A percentile compares a stretch with the other conserved stretches of the same genome.
These are phyloP conservation scores for Leccinum subtestaceum DNA, from an alignment of 768 basidiomycete species.

Conservation along the genomic window DNA sequence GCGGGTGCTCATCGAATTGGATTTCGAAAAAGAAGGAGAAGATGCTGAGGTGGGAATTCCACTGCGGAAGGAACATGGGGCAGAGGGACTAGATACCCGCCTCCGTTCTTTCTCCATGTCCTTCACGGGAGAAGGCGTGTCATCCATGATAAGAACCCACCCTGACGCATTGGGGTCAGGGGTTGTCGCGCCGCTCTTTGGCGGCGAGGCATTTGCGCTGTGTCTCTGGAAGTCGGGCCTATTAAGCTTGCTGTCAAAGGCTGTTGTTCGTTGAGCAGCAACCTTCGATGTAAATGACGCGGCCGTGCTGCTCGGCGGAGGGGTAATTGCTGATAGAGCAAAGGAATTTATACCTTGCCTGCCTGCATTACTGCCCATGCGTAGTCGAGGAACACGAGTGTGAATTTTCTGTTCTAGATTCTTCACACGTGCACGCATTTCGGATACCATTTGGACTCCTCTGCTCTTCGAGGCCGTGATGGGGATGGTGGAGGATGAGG, in stretches of 20 bases:
- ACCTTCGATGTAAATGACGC: conserved; percentile 29
- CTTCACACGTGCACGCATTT: conserved; percentile 83
- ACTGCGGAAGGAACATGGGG: conserved; percentile 51
- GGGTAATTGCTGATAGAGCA: conserved; percentile 32
- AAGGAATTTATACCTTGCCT: conserved; percentile 43
- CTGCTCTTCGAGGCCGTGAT: conserved; percentile 63
- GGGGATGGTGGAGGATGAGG: conserved; percentile 34
- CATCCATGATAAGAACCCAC: conserved; percentile 90
- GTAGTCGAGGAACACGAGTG: conserved; percentile 78
- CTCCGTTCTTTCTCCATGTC: conserved; percentile 54
- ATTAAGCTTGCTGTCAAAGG: conserved; percentile 23
- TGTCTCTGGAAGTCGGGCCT: conserved; percentile 37
- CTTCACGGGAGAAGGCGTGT: conserved; percentile 69
- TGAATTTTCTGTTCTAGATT: conserved; percentile 85
- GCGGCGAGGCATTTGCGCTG: conserved; percentile 43
- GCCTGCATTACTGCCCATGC: conserved; percentile 74
- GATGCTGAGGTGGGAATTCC: conserved; percentile 44
- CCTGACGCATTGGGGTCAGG: conserved; percentile 64
- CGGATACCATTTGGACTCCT: conserved; percentile 90
- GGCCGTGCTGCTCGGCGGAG: conserved; percentile 38
- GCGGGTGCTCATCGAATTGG: conserved; percentile 45
- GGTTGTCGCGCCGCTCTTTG: conserved; percentile 38
- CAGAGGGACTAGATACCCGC: conserved; percentile 61
- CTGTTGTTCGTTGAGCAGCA: conserved; percentile 15
- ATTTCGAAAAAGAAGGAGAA: conserved; percentile 44